These are phyloP conservation scores for Fusarium sp. DNA, from an alignment of 2,329 filamentous ascomycete genomes.

Conservation along the genomic window DNA sequence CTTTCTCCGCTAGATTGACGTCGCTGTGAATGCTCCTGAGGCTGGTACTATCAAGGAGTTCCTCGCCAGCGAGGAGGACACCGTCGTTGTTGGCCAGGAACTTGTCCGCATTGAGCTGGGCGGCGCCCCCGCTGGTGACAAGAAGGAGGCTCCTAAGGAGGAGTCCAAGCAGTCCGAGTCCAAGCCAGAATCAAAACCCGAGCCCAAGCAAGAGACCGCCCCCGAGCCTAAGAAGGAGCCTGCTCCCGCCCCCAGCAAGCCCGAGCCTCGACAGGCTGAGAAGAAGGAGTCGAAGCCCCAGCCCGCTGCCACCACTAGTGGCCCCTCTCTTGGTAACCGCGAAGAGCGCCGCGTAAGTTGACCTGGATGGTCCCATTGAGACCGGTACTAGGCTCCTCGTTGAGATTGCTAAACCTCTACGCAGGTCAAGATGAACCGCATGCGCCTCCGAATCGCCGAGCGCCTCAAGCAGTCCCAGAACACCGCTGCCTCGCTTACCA, in stretches of 20 bases:
- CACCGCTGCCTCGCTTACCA: conserved; percentile 95
- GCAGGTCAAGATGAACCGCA: conserved; percentile 99
- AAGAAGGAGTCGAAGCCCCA: conserved; percentile 45
- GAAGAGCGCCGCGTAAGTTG: conserved; percentile 86
- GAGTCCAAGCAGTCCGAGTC: conserved; percentile 49
- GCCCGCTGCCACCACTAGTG: conserved; percentile 40
- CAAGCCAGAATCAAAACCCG: conserved; percentile 51
- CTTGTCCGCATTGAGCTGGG: conserved; percentile 88
- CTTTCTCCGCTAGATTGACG: conserved; percentile 78
- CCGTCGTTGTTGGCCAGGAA: conserved; percentile 93
- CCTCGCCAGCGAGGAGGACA: conserved; percentile 92
- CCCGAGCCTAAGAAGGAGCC: conserved; percentile 52
- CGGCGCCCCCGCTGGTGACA: conserved; percentile 59
- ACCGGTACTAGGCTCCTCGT: not conserved
- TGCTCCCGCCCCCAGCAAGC: conserved; percentile 41
- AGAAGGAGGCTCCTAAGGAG: conserved; percentile 51
- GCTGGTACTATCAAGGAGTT: conserved; percentile 93
- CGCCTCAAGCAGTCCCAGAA: conserved; percentile 99
- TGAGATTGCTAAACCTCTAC: conserved; percentile 15
- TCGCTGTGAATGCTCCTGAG: conserved; percentile 93
- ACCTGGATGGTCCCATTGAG: not conserved
- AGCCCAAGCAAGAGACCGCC: conserved; percentile 43
- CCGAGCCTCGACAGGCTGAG: conserved; percentile 38
- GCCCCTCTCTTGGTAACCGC: conserved; percentile 72
- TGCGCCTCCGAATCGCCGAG: conserved; percentile 97